Base-by-base conservation (phyloP, 768 basidiomycete genomes). In the Amanita jacksonii region DNA sequence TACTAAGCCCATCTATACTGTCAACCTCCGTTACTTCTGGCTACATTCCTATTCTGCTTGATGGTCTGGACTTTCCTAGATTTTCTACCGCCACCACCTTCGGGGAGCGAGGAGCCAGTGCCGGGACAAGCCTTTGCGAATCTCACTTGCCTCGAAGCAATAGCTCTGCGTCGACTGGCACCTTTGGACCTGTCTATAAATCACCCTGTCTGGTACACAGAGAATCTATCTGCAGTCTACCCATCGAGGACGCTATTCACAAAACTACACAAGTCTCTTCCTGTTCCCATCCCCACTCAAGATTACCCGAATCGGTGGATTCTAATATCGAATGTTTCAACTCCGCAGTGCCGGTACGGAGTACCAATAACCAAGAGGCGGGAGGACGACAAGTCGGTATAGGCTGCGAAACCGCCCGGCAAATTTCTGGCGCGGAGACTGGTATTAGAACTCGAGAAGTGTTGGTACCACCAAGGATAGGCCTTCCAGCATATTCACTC, bases 21-120 rank as follows among this genome's bases (percentile, higher is more conserved):
- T 47, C 58, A 20, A 55, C 60, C 45, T 57, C 63, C 4, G 60
- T 56, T 50, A 68, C 68, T 22, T 73, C 70, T 25, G 71, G 67
- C 24, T 66, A 72, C 39, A 76, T 79, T 44, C 76, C 73, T n/a
- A 63, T 78, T 46, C 54, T 71, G 13, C 60, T 74, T 42, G 67
- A 71, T 38, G 51, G 58, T 30, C 52, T 45, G 37, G 37, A 38
- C 49, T 25, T 43, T 39, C 41, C 45, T 31, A 27, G 39, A 41
- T 24, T 20, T 39, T 49, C 50, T 30, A 41, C 18, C 20, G 31
- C 23, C 23, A 38, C 16, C 44, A 24, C 38, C 39, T 15, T 31
- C 8, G 23, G 37, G 30, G 28, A 42, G 13, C 31, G 35, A 35
- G 46, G 37, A 41, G 16, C 39, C 35, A 47, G 42, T 47, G 49